Base-by-base conservation (phyloP, 2,329 filamentous ascomycete genomes). In the Aspergillus unguis region DNA sequence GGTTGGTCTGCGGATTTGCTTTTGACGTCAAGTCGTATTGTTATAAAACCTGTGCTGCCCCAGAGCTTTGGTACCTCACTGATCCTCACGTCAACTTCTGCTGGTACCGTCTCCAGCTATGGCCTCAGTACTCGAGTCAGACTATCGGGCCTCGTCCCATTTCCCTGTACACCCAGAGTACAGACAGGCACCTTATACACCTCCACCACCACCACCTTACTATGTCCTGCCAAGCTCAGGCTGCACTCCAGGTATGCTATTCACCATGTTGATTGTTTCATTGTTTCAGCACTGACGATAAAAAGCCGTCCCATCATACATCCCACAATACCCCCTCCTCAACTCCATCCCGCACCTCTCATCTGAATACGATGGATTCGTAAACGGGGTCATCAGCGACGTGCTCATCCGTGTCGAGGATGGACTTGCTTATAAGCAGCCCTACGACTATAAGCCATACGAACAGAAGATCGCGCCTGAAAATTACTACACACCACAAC, bases 341-440 rank as follows among this genome's bases (percentile, higher is more conserved):
- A 29, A 23, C 41, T 44, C 46, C 5, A 27, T 46, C 5, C 32
- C 45, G n/a, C 37, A 45, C 9, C 31, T 42, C 7, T 36, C 27
- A 35, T 36, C 10, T 7, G 41, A 53, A 38, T 53, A 53, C 44
- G 46, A 53, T 27, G 44, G 17, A 35, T 48, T 53, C 23, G 41
- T 53, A 11, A 42, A 49, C 29, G 42, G 42, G n/a, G 51, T 53
- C 17, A 33, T 53, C 27, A 33, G 46, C 46, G 33, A 53, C 10
- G 51, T 50, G 5, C 44, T 53, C 7, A n/a, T 50, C 17, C 46
- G 31, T 3, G 37, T 44, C 3, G 51, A 53, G 5, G 46, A 53
- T 2, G 46, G 44, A 17, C 4, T 38, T 9, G 23, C 42, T 10
- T 26, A 33, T 28, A 44, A 26, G 29, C 42, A 23, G 7, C 28